phyloP scores from a whole-genome alignment of 2,329 filamentous ascomycete genomes.

The Penicillium brasilianum region DNA sequence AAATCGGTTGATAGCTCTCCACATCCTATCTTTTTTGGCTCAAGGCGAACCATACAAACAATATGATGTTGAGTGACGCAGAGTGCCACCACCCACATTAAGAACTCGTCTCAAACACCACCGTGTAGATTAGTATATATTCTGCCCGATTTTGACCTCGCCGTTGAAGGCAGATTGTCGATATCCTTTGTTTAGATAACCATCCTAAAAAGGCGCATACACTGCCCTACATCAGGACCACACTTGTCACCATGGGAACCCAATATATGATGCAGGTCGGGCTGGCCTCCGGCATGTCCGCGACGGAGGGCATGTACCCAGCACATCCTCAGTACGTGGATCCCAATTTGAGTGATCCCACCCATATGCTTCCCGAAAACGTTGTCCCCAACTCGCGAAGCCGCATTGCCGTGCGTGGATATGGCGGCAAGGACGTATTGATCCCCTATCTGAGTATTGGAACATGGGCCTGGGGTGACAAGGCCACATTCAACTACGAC shows the following conservation, averaged over 20 bases:
- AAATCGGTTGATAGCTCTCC: neutral
- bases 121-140: neutral
- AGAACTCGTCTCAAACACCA: neutral
- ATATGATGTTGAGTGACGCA: slow-evolving; percentile 4
- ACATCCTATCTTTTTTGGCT: too few relatives aligned
- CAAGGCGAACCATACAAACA: neutral
- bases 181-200: neutral
- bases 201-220: neutral
- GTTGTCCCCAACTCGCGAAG: slow-evolving; percentile 26
- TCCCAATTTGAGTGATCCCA: slow-evolving; percentile 26
- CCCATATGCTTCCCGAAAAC: slow-evolving; percentile 29
- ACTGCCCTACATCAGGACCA: neutral
- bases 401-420: slow-evolving; percentile 30
- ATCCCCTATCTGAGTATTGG: slow-evolving; percentile 37
- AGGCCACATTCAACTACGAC: slow-evolving; percentile 41
- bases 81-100: neutral
- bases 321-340: slow-evolving; percentile 29
- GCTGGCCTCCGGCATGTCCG: slow-evolving; percentile 31
- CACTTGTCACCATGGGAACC: slow-evolving; percentile 21
- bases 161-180: too few relatives aligned
- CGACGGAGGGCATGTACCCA: slow-evolving; percentile 29
- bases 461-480: slow-evolving; percentile 39
- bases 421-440: slow-evolving; percentile 29
- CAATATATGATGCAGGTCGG: slow-evolving; percentile 33
- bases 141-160: neutral